Conservation (phyloP, 2,329 filamentous ascomycete genomes). For the Amesomyces nigricolor region DNA sequence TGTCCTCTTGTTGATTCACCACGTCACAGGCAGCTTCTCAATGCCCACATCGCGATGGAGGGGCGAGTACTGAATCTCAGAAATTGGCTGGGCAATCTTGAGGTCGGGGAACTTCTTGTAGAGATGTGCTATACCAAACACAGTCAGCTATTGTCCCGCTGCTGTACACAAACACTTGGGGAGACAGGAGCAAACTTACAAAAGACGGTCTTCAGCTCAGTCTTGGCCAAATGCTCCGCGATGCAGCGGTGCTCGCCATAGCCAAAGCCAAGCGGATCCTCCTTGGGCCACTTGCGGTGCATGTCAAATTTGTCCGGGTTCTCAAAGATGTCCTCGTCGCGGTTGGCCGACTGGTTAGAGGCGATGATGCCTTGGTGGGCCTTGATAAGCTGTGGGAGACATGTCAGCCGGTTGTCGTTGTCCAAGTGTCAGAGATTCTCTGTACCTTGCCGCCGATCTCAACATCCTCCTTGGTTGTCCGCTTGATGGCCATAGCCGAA, state of each 20-base stretch:
- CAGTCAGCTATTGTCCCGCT: constrained; percentile 1
- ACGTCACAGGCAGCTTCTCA: constrained; percentile 33
- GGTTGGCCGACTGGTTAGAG: constrained; percentile 42
- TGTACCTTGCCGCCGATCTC: constrained; percentile 37
- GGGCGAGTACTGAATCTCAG: constrained; percentile 37
- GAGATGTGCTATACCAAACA: constrained; percentile 30
- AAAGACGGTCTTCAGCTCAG: constrained; percentile 41
- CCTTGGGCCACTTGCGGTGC: constrained; percentile 32
- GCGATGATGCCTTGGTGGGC: constrained; percentile 43
- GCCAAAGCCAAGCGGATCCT: constrained; percentile 40
- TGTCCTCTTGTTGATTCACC: background rate
- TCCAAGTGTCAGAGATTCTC: background rate
- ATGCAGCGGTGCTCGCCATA: constrained; percentile 43
- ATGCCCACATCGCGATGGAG: constrained; percentile 38
- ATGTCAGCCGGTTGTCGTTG: background rate
- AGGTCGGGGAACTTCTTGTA: constrained; percentile 37
- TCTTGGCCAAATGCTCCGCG: constrained; percentile 39
- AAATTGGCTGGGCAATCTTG: constrained; percentile 35
- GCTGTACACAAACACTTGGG: background rate
- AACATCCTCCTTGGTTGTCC: constrained; percentile 44
- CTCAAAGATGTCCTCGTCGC: constrained; percentile 41
- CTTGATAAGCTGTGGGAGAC: constrained; percentile 31
- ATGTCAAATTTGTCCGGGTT: constrained; percentile 41
- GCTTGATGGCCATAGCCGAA: constrained; percentile 42
- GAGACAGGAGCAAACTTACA: constrained; percentile 28